Evolutionary conservation across 169 alveolate species (phyloP).

Genomic region (Eimeria maxima): DNA sequence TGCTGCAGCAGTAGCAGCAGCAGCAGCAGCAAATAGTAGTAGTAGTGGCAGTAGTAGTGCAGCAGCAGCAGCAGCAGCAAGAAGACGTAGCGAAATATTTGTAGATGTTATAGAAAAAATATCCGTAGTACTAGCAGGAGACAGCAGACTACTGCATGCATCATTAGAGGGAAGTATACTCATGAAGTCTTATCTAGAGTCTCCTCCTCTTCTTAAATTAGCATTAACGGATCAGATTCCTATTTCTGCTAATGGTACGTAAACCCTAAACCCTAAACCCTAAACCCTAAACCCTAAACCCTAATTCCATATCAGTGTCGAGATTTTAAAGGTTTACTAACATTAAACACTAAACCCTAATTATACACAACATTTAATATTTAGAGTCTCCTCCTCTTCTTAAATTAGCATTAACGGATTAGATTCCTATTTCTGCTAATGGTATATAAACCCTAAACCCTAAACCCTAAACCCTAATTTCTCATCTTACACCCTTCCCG

Average conservation of each 20-base stretch:
- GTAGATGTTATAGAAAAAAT: no score
- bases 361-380: no score
- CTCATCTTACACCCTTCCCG: not conserved
- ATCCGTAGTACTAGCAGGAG: conserved; percentile 19
- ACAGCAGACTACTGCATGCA: not conserved
- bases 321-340: no score
- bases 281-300: conserved; percentile 29
- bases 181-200: no score
- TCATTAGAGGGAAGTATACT: conserved; percentile 17
- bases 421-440: not conserved
- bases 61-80: conserved; percentile 11
- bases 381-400: no score
- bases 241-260: not conserved
- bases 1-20: conserved; percentile 32
- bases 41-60: not conserved
- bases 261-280: conserved; percentile 45
- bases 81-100: no score
- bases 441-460: conserved; percentile 18
- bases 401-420: no score
- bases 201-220: no score
- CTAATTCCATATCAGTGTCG: not conserved
- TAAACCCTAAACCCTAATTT: conserved; percentile 23
- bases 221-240: no score
- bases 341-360: not conserved
- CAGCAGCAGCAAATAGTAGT: not conserved